Evolutionary conservation across 108 stramenopile genomes (phyloP).

Genomic region (Nannochloropsis salina): DNA sequence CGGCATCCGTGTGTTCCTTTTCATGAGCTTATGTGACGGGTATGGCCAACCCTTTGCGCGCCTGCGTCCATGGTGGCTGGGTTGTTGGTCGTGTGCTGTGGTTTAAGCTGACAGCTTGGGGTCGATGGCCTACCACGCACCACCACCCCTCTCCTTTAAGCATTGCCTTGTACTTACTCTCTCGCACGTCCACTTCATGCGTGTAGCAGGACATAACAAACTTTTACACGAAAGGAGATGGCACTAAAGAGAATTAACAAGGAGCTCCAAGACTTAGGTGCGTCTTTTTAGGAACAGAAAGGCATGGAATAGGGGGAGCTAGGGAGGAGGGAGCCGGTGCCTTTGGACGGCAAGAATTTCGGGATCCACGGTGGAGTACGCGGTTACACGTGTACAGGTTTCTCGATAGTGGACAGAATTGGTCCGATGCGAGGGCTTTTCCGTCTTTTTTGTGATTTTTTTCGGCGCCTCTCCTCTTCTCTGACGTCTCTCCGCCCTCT

Average conservation of each 20-base stretch:
- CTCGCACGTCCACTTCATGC: not conserved
- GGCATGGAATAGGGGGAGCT: too few relatives aligned
- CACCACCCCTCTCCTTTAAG: not conserved
- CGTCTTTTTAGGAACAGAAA: constrained; percentile 26
- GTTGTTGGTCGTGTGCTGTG: not conserved
- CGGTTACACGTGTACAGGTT: too few relatives aligned
- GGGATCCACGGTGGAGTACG: too few relatives aligned
- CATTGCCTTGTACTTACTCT: not conserved
- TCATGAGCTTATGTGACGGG: too few relatives aligned
- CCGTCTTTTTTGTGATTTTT: too few relatives aligned
- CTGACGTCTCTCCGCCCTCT: not conserved
- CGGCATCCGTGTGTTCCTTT: too few relatives aligned
- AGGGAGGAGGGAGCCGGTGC: too few relatives aligned
- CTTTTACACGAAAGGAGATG: constrained; percentile 21
- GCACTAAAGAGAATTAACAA: constrained; percentile 63
- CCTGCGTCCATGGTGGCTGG: too few relatives aligned
- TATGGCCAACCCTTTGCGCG: too few relatives aligned
- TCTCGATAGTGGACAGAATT: too few relatives aligned
- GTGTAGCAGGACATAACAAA: not conserved
- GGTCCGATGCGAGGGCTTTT: too few relatives aligned
- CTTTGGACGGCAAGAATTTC: too few relatives aligned
- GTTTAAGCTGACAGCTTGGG: not conserved
- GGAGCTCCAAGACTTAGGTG: constrained; percentile 94
- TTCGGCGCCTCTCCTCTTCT: not conserved
- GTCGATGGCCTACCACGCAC: not conserved